Percentiles rank a stretch among this genome's conserved stretches.
phyloP scores from a whole-genome alignment of 331 rosid species.

The Erythrophleum ivorense region DNA sequence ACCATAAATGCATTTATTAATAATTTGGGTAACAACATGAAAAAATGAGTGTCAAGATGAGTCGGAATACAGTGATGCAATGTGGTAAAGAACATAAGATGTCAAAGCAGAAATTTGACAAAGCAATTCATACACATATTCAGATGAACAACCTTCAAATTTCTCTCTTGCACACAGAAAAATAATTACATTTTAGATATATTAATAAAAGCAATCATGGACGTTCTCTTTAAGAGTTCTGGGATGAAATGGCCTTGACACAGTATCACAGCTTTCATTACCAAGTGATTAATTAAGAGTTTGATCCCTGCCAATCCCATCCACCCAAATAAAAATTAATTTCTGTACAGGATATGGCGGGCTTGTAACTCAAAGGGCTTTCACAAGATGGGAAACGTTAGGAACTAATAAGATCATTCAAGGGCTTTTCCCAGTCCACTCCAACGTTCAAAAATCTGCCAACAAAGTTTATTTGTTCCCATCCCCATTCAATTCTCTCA shows the following conservation, averaged over 20 bases:
- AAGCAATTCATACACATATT: not conserved
- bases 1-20: constrained; percentile 20
- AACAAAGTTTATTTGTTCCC: not conserved
- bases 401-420: not conserved
- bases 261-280: not conserved
- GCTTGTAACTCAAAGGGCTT: not conserved
- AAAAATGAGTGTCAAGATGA: constrained; percentile 2
- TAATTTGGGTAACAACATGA: constrained; percentile 13
- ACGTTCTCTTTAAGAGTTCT: not conserved
- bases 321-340: not conserved
- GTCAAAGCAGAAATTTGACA: not conserved
- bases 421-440: constrained; percentile 1
- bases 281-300: too few species aligned
- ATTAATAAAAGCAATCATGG: not conserved
- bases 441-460: not conserved
- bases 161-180: not conserved
- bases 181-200: not conserved
- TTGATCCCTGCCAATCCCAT: too few species aligned
- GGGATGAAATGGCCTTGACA: not conserved
- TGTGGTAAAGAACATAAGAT: constrained; percentile 10
- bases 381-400: not conserved
- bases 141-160: not conserved
- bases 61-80: not conserved
- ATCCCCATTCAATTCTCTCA: not conserved
- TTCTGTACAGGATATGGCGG: not conserved